phyloP scores from a whole-genome alignment of 371 early-diverging fungal genomes.

The Batkoa obscura region DNA sequence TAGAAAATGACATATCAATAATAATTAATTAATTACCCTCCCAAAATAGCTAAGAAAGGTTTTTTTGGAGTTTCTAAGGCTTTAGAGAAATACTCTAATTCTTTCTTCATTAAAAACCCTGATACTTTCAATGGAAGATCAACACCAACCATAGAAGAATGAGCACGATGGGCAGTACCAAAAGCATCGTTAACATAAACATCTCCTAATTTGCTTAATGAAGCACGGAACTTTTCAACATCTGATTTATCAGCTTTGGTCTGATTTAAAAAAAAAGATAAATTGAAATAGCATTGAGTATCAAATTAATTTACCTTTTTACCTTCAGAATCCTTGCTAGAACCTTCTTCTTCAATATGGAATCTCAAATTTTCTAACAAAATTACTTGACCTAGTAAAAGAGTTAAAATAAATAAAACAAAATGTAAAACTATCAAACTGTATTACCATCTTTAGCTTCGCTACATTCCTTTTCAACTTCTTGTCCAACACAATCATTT shows the following conservation, averaged over 20 bases:
- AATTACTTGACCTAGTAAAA: conserved; percentile 44
- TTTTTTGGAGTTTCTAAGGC: conserved; percentile 79
- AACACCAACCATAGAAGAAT: conserved; percentile 93
- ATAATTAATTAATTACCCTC: conserved; percentile 38
- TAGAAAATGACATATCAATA: not conserved
- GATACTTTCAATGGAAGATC: conserved; percentile 77
- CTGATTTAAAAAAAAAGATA: conserved; percentile 10
- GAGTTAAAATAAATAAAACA: not conserved
- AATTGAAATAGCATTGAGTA: not conserved
- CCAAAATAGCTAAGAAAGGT: conserved; percentile 95
- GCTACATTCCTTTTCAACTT: conserved; percentile 67
- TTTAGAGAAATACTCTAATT: conserved; percentile 93
- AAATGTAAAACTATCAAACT: not conserved
- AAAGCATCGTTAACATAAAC: conserved; percentile 98
- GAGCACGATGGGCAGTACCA: conserved; percentile 96
- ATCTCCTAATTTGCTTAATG: conserved; percentile 87
- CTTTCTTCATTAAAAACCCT: conserved; percentile 98
- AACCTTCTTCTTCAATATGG: conserved; percentile 97
- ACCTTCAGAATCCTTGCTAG: conserved; percentile 72
- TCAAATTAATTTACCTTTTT: conserved; percentile 31
- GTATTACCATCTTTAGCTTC: conserved; percentile 40
- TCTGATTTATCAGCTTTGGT: conserved; percentile 67
- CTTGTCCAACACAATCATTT: conserved; percentile 78
- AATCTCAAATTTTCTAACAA: conserved; percentile 96
- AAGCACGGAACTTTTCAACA: conserved; percentile 72